Base-by-base conservation (phyloP, 2,329 filamentous ascomycete species). In the Aspergillus niger region DNA sequence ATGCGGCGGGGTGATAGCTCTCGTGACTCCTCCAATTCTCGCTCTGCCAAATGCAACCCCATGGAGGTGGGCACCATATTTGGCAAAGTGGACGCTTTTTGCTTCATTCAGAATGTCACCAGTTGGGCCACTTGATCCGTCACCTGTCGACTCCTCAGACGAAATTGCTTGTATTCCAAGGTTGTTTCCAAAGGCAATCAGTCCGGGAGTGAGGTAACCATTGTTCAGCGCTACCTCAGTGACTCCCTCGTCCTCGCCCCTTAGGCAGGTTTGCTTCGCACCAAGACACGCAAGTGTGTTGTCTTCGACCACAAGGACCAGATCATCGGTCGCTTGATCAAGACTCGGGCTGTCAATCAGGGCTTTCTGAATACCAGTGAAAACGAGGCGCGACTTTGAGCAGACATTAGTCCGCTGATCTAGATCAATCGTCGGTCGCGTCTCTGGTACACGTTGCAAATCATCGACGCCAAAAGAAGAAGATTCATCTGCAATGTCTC, bases 1-100 rank as follows among this genome's bases (percentile, higher is more conserved):
- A 63, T 81, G 81, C 30, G 86, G 86, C 1, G 86, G 83, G 0
- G 85, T 83, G 55, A 89, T 80, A 50, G 84, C 85, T 47, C 80
- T 80, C 6, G 85, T 88, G 43, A 87, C 82, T 48, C 86, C 86
- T 63, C 86, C 86, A 30, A 77, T 76, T 62, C 80, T 77, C 2
- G 84, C 83, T 8, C 78, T 79, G 10, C 77, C 75, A 2, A 87
- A 79, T 70, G 87, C 86, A 72, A 85, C 84, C 26, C 79, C 82
- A 58, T 83, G 83, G 0, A 80, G 71, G 5, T 70, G 65, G 1
- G 81, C 70, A 2, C 79, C 79, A 52, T 81, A 76, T 4, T 85
- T 74, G 7, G 83, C 87, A 20, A 63, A 68, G 13, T 65, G 54
- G 2, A 66, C 60, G n/a, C 55, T 65, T 13, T 63, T 58, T 1